A percentile compares a stretch with the other conserved stretches of the same genome.
phyloP scores from a whole-genome alignment of 73 alveolate genomes.

The Paramecium biaurelia region DNA sequence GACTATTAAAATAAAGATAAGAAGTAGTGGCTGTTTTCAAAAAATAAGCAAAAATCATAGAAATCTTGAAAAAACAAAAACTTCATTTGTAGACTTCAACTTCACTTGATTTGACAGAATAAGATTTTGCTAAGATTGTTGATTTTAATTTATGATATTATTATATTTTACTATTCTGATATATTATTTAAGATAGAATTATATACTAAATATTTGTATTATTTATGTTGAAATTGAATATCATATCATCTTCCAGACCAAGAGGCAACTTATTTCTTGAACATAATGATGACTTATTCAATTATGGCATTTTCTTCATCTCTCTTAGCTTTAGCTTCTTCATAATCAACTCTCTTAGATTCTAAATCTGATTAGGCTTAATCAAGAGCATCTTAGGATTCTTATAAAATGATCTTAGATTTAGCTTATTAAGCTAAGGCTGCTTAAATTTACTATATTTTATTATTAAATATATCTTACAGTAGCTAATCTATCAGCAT shows the following conservation, averaged over 20 bases:
- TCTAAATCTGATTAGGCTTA: conserved; percentile 19
- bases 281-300: conserved; percentile 26
- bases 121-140: conserved; percentile 47
- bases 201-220: not conserved
- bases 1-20: conserved; percentile 33
- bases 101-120: conserved; percentile 22
- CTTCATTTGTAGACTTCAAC: not conserved
- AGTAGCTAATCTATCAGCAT: conserved; percentile 46
- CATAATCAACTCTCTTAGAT: conserved; percentile 36
- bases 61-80: conserved; percentile 2
- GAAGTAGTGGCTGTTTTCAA: conserved; percentile 42
- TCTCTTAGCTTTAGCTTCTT: conserved; percentile 47
- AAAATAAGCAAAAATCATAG: conserved; percentile 31
- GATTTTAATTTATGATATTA: not conserved
- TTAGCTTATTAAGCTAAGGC: conserved; percentile 44
- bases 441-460: conserved; percentile 33
- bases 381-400: conserved; percentile 47
- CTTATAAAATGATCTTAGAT: conserved; percentile 16
- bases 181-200: not conserved
- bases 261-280: conserved; percentile 53
- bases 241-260: conserved; percentile 58
- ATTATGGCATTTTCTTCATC: conserved; percentile 51
- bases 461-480: not conserved
- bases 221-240: not conserved
- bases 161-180: not conserved